A percentile compares a stretch with the other conserved stretches of the same genome.
phyloP scores from a whole-genome alignment of 257 asterid species.

The Solanum commersonii region DNA sequence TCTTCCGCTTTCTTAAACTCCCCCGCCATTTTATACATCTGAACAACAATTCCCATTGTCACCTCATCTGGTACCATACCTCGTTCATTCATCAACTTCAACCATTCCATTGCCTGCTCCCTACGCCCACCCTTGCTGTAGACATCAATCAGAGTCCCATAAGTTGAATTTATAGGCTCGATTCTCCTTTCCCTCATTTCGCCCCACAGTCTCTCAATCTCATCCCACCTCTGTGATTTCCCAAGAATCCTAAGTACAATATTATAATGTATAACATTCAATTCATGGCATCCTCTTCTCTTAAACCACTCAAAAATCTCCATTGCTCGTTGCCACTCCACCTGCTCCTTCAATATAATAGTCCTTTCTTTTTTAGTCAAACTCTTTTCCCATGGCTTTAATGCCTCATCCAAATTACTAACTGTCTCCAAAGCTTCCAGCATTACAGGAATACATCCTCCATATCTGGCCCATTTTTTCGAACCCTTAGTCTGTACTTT shows the following conservation, averaged over 20 bases:
- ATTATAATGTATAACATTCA: constrained; percentile 86
- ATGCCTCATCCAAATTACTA: constrained; percentile 61
- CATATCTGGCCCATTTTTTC: constrained; percentile 78
- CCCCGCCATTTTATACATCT: constrained; percentile 87
- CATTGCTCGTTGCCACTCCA: constrained; percentile 73
- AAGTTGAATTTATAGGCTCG: constrained; percentile 69
- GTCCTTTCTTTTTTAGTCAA: constrained; percentile 77
- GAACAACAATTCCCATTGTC: constrained; percentile 77
- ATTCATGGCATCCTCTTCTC: constrained; percentile 58
- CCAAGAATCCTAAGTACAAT: constrained; percentile 78
- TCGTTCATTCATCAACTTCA: constrained; percentile 57
- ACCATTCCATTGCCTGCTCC: constrained; percentile 59
- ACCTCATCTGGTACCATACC: constrained; percentile 87
- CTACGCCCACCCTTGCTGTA: constrained; percentile 59
- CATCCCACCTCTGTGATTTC: constrained; percentile 50
- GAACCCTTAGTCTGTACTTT: constrained; percentile 48
- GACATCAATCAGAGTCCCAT: constrained; percentile 90
- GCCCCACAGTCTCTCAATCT: constrained; percentile 50
- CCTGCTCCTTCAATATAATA: constrained; percentile 85
- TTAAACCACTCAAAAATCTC: constrained; percentile 87
- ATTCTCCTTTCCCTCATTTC: constrained; percentile 57
- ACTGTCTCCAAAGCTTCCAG: constrained; percentile 50
- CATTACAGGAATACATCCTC: constrained; percentile 73
- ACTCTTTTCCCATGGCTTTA: constrained; percentile 66
- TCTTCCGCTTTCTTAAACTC: constrained; percentile 75